Evolutionary conservation across 805 yeast genomes (phyloP), one percentile per base, ranked within the genome.

Genomic region (Nakazawaea populi): DNA sequence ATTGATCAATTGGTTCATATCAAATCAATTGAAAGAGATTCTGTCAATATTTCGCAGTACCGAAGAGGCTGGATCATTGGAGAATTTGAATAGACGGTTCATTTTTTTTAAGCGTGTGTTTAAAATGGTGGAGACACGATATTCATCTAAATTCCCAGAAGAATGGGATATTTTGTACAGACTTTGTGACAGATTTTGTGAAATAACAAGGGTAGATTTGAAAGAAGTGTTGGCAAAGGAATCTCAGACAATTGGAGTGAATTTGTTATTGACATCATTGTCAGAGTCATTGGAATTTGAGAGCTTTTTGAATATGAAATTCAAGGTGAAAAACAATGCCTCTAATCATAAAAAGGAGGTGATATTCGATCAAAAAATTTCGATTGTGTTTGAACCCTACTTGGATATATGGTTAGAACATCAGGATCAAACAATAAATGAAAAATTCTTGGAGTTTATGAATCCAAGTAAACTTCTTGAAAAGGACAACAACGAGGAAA

Each of bases 21-120:
- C 77, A 51, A 73, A 73, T 32, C 82, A 85, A 55, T 71, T 94
- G 48, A 78, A 77, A 59, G 98, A 92, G 59, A 81, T 92, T 42
- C 76, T 76, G 36, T 70, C 80, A 27, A 89, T 94, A 9, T 94
- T 94, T 68, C 77, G 81, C 49, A 74, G 83, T 8, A 75, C 82
- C 11, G 97, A 90, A 58, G 99, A 94, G 67, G 99, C 99, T 0
- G 97, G 97, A 1, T 85, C 95, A 5, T 69, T 94, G 53, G 99
- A 94, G 53, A 94, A 94, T 65, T 68, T 94, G 47, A 76, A 81
- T 32, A 72, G 97, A 57, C 72, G 99, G 46, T 94, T 82, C 64
- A 78, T 90, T 34, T 92, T 86, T 64, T 87, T 89, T 67, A 83
- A 85, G 56, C 83, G 87, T 56, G 76, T 88, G 1, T 68, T 92